Conservation (phyloP, 2,329 filamentous ascomycete species). For the Fusarium pilosicola region DNA sequence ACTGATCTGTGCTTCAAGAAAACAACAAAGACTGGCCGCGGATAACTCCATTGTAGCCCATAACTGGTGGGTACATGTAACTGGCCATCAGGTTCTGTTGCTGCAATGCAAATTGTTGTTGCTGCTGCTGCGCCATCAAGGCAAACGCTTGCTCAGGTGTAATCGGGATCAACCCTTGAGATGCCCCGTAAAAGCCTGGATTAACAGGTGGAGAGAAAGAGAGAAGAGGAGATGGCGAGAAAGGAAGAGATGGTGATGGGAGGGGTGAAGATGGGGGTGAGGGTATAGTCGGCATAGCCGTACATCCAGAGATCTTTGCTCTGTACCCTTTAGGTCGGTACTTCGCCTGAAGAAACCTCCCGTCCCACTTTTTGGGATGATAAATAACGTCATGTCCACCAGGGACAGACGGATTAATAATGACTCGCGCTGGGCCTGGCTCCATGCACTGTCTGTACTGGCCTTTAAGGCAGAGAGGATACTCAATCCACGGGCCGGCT, state of each 20-base stretch:
- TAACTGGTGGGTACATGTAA: not conserved
- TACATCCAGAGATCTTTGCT: not conserved
- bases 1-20: not conserved
- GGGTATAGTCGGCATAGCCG: not conserved
- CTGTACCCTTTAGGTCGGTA: conserved; percentile 1
- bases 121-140: not conserved
- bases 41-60: not conserved
- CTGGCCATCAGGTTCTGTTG: not conserved
- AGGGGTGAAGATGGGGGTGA: not conserved
- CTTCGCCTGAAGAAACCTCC: not conserved
- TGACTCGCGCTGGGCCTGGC: conserved; percentile 2
- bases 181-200: not conserved
- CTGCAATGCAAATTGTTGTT: not conserved
- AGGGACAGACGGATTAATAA: conserved; percentile 1
- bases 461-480: not conserved
- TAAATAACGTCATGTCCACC: conserved; percentile 10
- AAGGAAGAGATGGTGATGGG: not conserved
- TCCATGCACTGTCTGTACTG: not conserved
- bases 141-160: not conserved
- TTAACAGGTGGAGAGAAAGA: not conserved
- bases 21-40: not conserved
- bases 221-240: not conserved
- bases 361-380: not conserved
- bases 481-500: conserved; percentile 1
- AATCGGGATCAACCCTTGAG: too few species aligned